These are phyloP conservation scores for Phaffomyces opuntiae DNA, from an alignment of 805 yeast species.

Conservation along the genomic window DNA sequence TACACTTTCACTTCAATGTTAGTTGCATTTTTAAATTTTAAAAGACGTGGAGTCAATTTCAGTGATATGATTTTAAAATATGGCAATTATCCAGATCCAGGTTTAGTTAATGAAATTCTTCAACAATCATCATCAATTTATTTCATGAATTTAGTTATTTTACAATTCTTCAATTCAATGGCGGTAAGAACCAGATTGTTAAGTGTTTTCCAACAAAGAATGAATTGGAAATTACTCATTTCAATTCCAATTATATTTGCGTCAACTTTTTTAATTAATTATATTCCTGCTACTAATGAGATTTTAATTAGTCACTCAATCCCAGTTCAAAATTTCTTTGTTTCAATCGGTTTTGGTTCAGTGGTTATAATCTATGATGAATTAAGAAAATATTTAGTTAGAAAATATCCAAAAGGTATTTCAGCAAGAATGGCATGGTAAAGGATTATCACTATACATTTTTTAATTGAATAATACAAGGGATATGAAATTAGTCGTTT, in stretches of 20 bases:
- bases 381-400: conserved; percentile 29
- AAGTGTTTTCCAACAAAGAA: conserved; percentile 33
- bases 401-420: conserved; percentile 32
- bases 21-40: conserved; percentile 32
- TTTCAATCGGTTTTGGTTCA: conserved; percentile 38
- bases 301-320: conserved; percentile 31
- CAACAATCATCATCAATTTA: conserved; percentile 37
- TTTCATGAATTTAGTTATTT: conserved; percentile 38
- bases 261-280: conserved; percentile 36
- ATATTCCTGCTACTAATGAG: conserved; percentile 33
- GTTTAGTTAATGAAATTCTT: conserved; percentile 18
- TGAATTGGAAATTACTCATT: conserved; percentile 23
- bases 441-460: not conserved
- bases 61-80: conserved; percentile 29
- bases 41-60: conserved; percentile 31
- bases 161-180: conserved; percentile 40
- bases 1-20: conserved; percentile 35
- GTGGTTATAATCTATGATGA: conserved; percentile 37
- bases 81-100: conserved; percentile 25
- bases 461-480: too few species aligned
- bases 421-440: conserved; percentile 38
- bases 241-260: conserved; percentile 31
- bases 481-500: too few species aligned
- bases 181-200: conserved; percentile 36
- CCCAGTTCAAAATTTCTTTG: conserved; percentile 40